Conservation (phyloP, 1,139 yeast genomes). For the Spathaspora sp. region DNA sequence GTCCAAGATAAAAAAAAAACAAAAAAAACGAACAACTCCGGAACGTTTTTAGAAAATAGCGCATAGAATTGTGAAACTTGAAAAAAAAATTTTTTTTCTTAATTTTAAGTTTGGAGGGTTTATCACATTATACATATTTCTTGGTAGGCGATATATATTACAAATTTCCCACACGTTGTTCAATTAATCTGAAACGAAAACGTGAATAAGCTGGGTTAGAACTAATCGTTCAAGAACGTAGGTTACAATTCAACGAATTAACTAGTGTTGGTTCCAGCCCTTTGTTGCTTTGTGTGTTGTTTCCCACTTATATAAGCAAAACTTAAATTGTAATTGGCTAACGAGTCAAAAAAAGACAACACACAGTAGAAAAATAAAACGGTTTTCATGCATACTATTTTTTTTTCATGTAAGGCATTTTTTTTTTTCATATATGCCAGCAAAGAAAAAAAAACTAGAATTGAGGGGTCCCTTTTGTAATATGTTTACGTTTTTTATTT, state of each 20-base stretch:
- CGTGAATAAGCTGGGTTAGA: too few relatives aligned
- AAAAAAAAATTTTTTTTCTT: neutral
- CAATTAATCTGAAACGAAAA: too few relatives aligned
- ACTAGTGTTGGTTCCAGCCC: neutral
- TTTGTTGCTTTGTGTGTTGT: neutral
- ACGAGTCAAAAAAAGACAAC: neutral
- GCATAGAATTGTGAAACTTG: too few relatives aligned
- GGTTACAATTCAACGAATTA: too few relatives aligned
- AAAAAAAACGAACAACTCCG: too few relatives aligned
- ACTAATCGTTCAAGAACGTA: too few relatives aligned
- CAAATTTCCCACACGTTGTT: too few relatives aligned
- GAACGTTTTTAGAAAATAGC: too few relatives aligned
- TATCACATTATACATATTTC: too few relatives aligned
- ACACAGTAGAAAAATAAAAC: neutral
- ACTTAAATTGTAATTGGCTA: neutral
- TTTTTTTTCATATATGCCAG: neutral
- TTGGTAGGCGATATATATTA: too few relatives aligned
- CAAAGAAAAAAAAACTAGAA: too few relatives aligned
- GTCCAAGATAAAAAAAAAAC: too few relatives aligned
- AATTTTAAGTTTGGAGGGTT: neutral
- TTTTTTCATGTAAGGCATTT: slow-evolving; percentile 1
- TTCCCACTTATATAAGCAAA: neutral
- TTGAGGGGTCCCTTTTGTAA: slow-evolving; percentile 1
- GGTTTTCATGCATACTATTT: neutral
- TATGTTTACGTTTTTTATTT: neutral